phyloP scores from a whole-genome alignment of 352 stramenopile genomes.

The Globisporangium camurandrum region DNA sequence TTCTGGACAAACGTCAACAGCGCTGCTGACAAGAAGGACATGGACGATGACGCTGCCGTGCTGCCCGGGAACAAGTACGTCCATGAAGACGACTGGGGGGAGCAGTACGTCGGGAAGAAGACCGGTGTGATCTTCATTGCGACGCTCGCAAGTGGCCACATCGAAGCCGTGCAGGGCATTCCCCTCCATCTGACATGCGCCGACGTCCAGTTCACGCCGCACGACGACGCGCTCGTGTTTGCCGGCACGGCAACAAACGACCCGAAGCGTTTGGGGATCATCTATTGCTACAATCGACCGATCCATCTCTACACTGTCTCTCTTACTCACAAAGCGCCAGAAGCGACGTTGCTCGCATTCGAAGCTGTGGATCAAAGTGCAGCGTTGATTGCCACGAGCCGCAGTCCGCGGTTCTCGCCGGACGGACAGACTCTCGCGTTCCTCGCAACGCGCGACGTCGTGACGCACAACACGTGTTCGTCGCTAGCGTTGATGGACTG shows the following conservation, averaged over 20 bases:
- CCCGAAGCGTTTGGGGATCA: slow-evolving; percentile 62
- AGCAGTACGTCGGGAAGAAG: slow-evolving; percentile 78
- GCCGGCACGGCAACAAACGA: slow-evolving; percentile 44
- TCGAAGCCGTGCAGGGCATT: slow-evolving; percentile 51
- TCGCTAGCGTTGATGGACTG: slow-evolving; percentile 58
- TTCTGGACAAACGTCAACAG: slow-evolving; percentile 61
- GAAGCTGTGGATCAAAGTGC: slow-evolving; percentile 24
- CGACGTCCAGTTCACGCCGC: slow-evolving; percentile 57
- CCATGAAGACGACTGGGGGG: slow-evolving; percentile 74
- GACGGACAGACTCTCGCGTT: slow-evolving; percentile 65
- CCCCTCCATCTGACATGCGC: slow-evolving; percentile 50
- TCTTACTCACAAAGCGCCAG: slow-evolving; percentile 17
- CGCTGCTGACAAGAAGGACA: slow-evolving; percentile 12
- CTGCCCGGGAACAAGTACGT: slow-evolving; percentile 55
- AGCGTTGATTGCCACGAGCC: slow-evolving; percentile 37
- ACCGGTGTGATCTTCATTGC: slow-evolving; percentile 61
- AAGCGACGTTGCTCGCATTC: slow-evolving; percentile 34
- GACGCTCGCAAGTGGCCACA: slow-evolving; percentile 49
- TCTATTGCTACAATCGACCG: slow-evolving; percentile 84
- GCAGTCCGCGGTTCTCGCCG: slow-evolving; percentile 56
- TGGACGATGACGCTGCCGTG: slow-evolving; percentile 1
- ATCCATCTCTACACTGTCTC: slow-evolving; percentile 53
- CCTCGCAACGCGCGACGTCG: slow-evolving; percentile 54
- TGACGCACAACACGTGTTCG: slow-evolving; percentile 71
- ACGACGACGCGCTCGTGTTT: slow-evolving; percentile 55